Conservation (phyloP, 345 rosid genomes). For the Melaleuca alternifolia region DNA sequence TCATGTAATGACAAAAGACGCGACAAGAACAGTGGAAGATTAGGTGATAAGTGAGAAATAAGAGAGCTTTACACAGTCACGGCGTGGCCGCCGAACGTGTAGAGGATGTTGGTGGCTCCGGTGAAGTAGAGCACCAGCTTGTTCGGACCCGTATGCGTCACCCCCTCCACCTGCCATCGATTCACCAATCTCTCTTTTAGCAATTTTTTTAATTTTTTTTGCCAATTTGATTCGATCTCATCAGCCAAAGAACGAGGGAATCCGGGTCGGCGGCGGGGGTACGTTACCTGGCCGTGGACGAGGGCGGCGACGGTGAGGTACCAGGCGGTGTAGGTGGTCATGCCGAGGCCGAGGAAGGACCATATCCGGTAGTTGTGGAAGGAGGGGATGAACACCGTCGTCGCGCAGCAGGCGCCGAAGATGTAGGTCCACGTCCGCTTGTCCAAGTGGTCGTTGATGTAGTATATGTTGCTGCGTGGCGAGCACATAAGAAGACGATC, state of each 20-base stretch:
- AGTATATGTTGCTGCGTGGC: constrained; percentile 84
- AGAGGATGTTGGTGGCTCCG: constrained; percentile 98
- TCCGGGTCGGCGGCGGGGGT: neutral
- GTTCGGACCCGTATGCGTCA: constrained; percentile 63
- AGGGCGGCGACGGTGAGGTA: constrained; percentile 85
- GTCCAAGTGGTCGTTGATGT: constrained; percentile 90
- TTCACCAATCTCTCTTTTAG: neutral
- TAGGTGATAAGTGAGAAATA: neutral
- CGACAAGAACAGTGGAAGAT: neutral
- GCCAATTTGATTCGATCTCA: neutral
- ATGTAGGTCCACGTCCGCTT: constrained; percentile 99
- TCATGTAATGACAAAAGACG: no score
- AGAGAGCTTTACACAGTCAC: constrained; percentile 73
- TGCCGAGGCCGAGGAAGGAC: constrained; percentile 96
- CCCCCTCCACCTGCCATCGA: constrained; percentile 45
- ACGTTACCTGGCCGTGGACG: constrained; percentile 66
- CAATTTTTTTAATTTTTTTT: neutral
- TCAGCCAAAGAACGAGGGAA: neutral
- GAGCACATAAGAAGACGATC: neutral
- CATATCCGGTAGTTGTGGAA: constrained; percentile 97
- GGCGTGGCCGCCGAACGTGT: constrained; percentile 98
- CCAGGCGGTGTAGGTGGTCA: constrained; percentile 99
- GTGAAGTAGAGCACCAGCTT: constrained; percentile 91
- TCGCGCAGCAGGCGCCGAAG: constrained; percentile 99
- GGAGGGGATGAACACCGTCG: constrained; percentile 96